phyloP scores from a whole-genome alignment of 495 filamentous ascomycete species.

The Tuber aestivum region DNA sequence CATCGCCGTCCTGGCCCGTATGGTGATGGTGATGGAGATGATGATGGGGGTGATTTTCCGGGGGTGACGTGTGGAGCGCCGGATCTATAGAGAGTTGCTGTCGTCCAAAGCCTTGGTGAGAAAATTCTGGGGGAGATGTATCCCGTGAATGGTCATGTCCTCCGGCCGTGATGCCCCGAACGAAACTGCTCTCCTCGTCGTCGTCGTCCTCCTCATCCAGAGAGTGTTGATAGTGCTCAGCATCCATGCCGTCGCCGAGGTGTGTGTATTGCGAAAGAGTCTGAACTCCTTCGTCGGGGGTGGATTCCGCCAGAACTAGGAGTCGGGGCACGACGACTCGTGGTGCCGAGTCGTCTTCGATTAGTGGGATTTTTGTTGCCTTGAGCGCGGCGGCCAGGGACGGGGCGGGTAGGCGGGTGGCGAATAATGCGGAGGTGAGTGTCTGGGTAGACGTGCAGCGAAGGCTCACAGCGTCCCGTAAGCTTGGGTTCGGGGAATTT shows the following conservation, averaged over 20 bases:
- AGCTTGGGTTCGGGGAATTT: slow-evolving; percentile 26
- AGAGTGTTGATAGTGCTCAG: slow-evolving; percentile 39
- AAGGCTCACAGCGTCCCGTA: slow-evolving; percentile 20
- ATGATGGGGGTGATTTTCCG: slow-evolving; percentile 32
- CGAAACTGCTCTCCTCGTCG: slow-evolving; percentile 28
- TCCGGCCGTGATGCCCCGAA: slow-evolving; percentile 29
- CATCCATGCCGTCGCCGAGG: slow-evolving; percentile 39
- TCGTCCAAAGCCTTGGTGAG: slow-evolving; percentile 23
- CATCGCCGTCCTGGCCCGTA: slow-evolving; percentile 1
- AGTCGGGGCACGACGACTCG: slow-evolving; percentile 18
- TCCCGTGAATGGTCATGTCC: slow-evolving; percentile 28
- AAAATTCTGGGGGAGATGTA: slow-evolving; percentile 24
- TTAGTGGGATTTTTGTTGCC: slow-evolving; percentile 33
- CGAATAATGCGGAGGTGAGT: slow-evolving; percentile 20
- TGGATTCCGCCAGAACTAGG: slow-evolving; percentile 39
- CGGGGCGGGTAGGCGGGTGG: slow-evolving; percentile 12
- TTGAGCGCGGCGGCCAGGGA: slow-evolving; percentile 9
- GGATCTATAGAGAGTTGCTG: slow-evolving; percentile 39
- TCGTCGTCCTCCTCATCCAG: slow-evolving; percentile 40
- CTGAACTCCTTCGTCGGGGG: slow-evolving; percentile 39
- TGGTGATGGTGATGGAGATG: slow-evolving; percentile 21
- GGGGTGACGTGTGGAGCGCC: slow-evolving; percentile 34
- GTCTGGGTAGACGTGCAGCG: slow-evolving; percentile 15
- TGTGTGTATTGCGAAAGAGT: slow-evolving; percentile 39
- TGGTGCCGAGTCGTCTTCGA: slow-evolving; percentile 29